Conservation (phyloP, 257 asterid genomes). For the Asclepias syriaca region DNA sequence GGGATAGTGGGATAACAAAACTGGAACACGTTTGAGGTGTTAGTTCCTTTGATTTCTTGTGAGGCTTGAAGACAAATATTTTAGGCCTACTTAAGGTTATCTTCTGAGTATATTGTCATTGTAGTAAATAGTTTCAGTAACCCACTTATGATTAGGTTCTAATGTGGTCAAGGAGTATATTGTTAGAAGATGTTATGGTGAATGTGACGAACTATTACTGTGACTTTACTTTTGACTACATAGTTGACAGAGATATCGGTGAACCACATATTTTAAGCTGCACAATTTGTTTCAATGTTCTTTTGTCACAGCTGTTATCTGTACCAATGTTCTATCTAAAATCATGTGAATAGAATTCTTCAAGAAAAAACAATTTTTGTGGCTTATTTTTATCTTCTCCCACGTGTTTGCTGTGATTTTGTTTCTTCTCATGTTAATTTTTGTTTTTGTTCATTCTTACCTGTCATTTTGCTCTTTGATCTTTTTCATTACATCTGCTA, state of each 20-base stretch:
- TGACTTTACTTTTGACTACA: neutral
- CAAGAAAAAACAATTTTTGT: neutral
- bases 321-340: neutral
- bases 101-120: neutral
- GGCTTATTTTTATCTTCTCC: neutral
- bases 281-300: neutral
- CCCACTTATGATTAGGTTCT: neutral
- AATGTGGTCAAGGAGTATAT: neutral
- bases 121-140: neutral
- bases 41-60: neutral
- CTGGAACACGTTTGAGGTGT: neutral
- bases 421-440: neutral
- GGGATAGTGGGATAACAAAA: neutral
- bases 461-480: neutral
- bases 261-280: neutral
- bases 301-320: too few species aligned
- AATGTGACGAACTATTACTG: neutral
- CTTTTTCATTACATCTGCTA: slow-evolving; percentile 6
- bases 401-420: neutral
- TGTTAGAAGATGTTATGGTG: neutral
- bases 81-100: neutral
- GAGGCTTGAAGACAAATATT: neutral
- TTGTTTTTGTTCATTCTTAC: neutral
- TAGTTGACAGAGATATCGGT: neutral
- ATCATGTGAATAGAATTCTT: neutral